Conservation (phyloP, 177 flowering plant species). For the Vitis hybrid region DNA sequence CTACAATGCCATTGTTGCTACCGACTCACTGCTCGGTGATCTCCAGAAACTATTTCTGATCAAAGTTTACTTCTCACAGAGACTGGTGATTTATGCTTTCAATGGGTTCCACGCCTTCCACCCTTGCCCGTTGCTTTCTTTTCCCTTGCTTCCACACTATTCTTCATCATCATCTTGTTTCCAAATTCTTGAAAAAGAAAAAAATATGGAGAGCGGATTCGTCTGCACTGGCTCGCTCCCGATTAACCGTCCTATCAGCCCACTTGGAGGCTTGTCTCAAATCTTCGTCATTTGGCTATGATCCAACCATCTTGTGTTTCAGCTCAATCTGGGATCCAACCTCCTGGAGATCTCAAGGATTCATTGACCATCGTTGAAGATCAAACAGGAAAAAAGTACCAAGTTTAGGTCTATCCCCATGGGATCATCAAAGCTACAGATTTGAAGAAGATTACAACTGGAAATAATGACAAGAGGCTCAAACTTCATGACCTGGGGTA, state of each 20-base stretch:
- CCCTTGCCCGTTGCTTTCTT: no score
- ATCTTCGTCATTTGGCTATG: slow-evolving; percentile 11
- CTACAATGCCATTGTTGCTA: slow-evolving; percentile 11
- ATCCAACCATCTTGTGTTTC: slow-evolving; percentile 48
- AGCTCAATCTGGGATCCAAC: slow-evolving; percentile 37
- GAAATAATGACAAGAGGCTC: slow-evolving; percentile 86
- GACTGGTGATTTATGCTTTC: neutral
- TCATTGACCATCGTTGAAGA: slow-evolving; percentile 63
- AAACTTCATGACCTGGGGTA: slow-evolving; percentile 97
- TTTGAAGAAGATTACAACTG: slow-evolving; percentile 86
- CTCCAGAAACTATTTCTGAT: slow-evolving; percentile 8
- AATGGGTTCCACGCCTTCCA: slow-evolving; percentile 75
- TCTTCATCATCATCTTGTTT: neutral
- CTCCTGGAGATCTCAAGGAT: slow-evolving; percentile 67
- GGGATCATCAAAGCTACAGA: slow-evolving; percentile 86
- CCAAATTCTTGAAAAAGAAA: neutral
- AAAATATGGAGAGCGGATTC: slow-evolving; percentile 25
- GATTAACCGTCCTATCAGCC: slow-evolving; percentile 70
- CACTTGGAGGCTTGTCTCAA: slow-evolving; percentile 42
- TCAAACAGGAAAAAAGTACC: slow-evolving; percentile 73
- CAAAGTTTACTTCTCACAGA: slow-evolving; percentile 8
- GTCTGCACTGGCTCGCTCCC: slow-evolving; percentile 40
- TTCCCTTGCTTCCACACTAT: no score
- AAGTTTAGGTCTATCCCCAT: slow-evolving; percentile 63
- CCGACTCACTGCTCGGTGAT: slow-evolving; percentile 4